Percentiles rank a stretch among this genome's conserved stretches.
Evolutionary conservation across 2,329 filamentous ascomycete genomes (phyloP).

Genomic region (Aspergillus sp.): DNA sequence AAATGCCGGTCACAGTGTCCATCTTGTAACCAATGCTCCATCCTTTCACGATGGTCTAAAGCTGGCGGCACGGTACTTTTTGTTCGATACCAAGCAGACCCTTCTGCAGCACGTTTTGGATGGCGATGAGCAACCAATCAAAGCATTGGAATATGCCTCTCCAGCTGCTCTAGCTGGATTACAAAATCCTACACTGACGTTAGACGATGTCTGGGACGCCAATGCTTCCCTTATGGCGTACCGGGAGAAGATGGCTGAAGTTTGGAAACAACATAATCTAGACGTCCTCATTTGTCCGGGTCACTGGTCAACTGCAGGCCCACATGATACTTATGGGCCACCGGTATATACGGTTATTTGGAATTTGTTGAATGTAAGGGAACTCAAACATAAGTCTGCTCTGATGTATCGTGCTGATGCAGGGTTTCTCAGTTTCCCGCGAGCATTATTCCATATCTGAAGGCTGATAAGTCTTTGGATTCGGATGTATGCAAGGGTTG

Average conservation of each 20-base stretch:
- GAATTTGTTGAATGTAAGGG: not conserved
- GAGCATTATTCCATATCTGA: not conserved
- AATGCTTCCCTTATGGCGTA: not conserved
- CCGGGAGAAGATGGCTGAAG: not conserved
- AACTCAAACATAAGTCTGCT: no score
- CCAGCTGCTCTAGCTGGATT: not conserved
- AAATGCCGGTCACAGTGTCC: not conserved
- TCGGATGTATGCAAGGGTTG: not conserved
- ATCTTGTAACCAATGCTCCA: not conserved
- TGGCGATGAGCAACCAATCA: not conserved
- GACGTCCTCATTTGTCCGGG: not conserved
- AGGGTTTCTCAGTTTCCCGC: not conserved
- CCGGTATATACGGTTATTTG: not conserved
- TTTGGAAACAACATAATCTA: not conserved
- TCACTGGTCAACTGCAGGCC: not conserved
- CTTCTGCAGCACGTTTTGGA: not conserved
- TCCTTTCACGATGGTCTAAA: not conserved
- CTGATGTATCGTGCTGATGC: not conserved
- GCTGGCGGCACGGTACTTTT: not conserved
- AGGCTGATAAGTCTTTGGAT: not conserved
- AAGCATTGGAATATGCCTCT: not conserved
- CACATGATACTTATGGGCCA: conserved; percentile 1
- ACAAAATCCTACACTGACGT: not conserved
- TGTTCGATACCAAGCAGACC: not conserved
- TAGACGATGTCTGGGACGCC: not conserved